These are phyloP conservation scores for Colletotrichum costaricense DNA, from an alignment of 2,329 filamentous ascomycete genomes.

Conservation along the genomic window DNA sequence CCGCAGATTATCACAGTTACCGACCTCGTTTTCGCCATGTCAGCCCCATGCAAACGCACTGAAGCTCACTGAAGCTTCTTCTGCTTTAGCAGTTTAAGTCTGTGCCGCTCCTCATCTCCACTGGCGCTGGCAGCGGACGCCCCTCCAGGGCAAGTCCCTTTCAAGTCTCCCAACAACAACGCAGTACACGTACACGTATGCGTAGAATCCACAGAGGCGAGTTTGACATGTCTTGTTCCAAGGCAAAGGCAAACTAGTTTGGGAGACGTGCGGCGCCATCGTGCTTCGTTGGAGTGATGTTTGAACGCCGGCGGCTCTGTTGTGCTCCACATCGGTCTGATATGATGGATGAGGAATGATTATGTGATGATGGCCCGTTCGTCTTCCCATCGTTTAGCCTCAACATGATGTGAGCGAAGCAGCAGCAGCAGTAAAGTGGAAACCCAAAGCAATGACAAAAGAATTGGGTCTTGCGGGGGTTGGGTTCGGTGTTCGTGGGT, in stretches of 20 bases:
- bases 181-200: neutral
- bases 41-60: neutral
- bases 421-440: neutral
- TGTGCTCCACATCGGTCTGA: conserved; percentile 22
- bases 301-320: neutral
- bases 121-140: conserved; percentile 8
- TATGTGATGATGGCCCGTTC: neutral
- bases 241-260: neutral
- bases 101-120: conserved; percentile 23
- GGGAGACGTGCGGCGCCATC: neutral
- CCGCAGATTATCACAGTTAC: neutral
- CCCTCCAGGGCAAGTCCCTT: neutral
- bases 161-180: neutral
- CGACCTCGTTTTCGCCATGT: neutral
- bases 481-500: neutral
- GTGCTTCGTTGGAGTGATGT: neutral
- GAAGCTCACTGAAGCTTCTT: neutral
- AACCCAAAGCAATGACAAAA: neutral
- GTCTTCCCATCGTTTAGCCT: neutral
- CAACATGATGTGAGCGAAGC: neutral
- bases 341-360: neutral
- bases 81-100: neutral
- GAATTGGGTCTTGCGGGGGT: neutral
- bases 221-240: neutral
- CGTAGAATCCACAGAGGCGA: conserved; percentile 15